Evolutionary conservation across 768 basidiomycete species (phyloP), one percentile per base, ranked within the genome.

Genomic region (Lactarius vividus): DNA sequence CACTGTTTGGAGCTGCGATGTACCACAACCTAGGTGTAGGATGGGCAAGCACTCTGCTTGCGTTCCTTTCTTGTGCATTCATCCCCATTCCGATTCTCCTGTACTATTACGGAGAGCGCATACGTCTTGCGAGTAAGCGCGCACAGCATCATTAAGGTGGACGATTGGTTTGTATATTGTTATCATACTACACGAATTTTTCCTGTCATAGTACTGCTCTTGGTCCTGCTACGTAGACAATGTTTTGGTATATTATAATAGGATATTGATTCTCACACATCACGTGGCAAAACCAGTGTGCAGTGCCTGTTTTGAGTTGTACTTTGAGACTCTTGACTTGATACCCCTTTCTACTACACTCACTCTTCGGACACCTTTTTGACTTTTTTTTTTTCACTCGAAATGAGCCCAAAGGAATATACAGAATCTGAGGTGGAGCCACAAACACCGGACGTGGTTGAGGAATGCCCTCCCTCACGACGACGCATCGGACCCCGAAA

Each of bases 1-100:
- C 66, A 8, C 40, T 73, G 29, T 73, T 74, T 40, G 71, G 70
- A 28, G 49, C 68, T 33, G 65, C 68, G 2, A 68, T 73, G 67
- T 73, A 74, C 46, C 46, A 59, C 35, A 70, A 71, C 31, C 69
- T 74, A 5, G 74, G 74, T 5, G 57, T 74, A 15, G 73, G 73
- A 0, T 71, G 69, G 40, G 74, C 72, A 13, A 73, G 72, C 28
- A 69, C 71, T n/a, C 69, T 75, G 13, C 69, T 75, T 33, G 74
- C 64, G 13, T 66, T 72, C 11, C 70, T 75, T 29, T 70, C 74
- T 9, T 70, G 73, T 54, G 59, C 55, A 10, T 64, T 75, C n/a
- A 72, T 75, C 70, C 72, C 73, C 0, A 69, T 75, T 10, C 72
- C 68, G 5, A 59, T 69, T 54, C 9, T 69, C 0, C 52, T 69